phyloP scores from a whole-genome alignment of 768 basidiomycete genomes.

The Hirschioporus abietinus region DNA sequence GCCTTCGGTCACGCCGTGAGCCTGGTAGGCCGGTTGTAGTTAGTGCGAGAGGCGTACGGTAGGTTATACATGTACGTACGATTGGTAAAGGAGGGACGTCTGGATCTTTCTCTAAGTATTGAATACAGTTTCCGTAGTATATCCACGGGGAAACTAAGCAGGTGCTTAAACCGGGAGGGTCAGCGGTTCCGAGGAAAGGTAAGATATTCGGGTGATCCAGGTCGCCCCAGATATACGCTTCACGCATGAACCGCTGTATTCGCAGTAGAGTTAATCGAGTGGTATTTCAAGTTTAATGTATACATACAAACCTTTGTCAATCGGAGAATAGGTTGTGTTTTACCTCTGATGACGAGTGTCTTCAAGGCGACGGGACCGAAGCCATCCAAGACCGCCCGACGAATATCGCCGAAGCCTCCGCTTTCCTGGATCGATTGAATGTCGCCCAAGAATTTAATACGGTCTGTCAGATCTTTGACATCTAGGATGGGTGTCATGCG shows the following conservation, averaged over 20 bases:
- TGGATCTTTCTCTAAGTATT: not conserved
- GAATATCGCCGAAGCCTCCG: conserved; percentile 4
- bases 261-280: not conserved
- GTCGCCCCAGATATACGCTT: not conserved
- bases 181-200: conserved; percentile 4
- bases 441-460: not conserved
- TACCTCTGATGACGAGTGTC: not conserved
- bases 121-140: conserved; percentile 2
- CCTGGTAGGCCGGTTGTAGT: not conserved
- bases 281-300: not conserved
- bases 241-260: conserved; percentile 2
- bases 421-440: not conserved
- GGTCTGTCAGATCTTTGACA: conserved; percentile 1
- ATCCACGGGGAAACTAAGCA: not conserved
- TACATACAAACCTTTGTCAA: not conserved
- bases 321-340: not conserved
- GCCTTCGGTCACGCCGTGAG: conserved; percentile 1
- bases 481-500: not conserved
- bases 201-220: not conserved
- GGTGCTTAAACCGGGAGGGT: not conserved
- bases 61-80: not conserved
- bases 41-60: not conserved
- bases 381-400: not conserved
- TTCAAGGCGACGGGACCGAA: not conserved
- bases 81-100: not conserved